Evolutionary conservation across 371 early-diverging fungal genomes (phyloP).

Genomic region (Mortierella sp.): DNA sequence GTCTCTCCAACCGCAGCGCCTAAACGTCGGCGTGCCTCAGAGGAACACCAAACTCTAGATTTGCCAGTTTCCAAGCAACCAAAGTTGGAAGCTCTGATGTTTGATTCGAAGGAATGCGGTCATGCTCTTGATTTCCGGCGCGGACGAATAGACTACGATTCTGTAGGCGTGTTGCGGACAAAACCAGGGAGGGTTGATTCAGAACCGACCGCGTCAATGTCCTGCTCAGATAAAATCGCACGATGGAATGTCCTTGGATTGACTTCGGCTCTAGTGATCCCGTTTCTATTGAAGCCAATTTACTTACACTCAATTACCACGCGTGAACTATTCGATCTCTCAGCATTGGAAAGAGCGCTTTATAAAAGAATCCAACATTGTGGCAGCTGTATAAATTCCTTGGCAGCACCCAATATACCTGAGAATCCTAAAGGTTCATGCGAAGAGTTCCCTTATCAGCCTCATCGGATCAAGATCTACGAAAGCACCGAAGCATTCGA

Average conservation of each 20-base stretch:
- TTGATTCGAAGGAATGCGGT: constrained; percentile 2
- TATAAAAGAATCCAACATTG: constrained; percentile 61
- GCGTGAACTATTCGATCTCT: constrained; percentile 74
- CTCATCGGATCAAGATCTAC: constrained; percentile 50
- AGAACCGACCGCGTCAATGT: constrained; percentile 85
- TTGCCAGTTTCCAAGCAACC: constrained; percentile 1
- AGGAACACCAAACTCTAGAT: neutral
- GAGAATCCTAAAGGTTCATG: neutral
- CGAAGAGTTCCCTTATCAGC: constrained; percentile 17
- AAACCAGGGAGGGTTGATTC: constrained; percentile 87
- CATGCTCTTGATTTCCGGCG: constrained; percentile 55
- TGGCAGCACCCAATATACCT: neutral
- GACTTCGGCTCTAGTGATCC: constrained; percentile 77
- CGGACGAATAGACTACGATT: constrained; percentile 71
- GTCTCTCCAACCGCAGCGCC: neutral
- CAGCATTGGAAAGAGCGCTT: constrained; percentile 74
- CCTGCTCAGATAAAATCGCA: constrained; percentile 92
- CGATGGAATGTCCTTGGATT: constrained; percentile 87
- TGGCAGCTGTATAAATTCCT: constrained; percentile 12
- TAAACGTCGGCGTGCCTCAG: constrained; percentile 16
- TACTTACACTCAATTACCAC: constrained; percentile 75
- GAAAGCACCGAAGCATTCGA: constrained; percentile 60
- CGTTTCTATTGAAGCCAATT: constrained; percentile 76
- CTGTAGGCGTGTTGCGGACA: constrained; percentile 75
- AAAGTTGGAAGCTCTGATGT: neutral